These are phyloP conservation scores for Paraurostyla sp. DNA, from an alignment of 73 alveolate genomes.

Conservation along the genomic window DNA sequence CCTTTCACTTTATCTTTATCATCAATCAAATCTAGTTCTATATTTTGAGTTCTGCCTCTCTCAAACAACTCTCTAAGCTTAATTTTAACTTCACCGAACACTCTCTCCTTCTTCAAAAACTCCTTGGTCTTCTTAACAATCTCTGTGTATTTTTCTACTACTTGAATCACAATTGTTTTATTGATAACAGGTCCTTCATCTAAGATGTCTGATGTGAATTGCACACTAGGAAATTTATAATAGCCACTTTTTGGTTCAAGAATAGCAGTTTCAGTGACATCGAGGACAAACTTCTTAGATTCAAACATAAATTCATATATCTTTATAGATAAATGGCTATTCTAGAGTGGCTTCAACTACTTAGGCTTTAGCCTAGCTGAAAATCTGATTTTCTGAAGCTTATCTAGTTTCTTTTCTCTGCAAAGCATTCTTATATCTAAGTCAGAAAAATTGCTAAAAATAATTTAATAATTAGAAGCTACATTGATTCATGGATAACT, in stretches of 20 bases:
- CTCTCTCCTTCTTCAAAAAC: conserved; percentile 5
- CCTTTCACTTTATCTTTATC: conserved; percentile 39
- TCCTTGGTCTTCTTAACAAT: conserved; percentile 16
- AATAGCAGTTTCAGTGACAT: not conserved
- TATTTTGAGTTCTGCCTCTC: not conserved
- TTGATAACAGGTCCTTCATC: conserved; percentile 61
- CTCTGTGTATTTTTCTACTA: conserved; percentile 30
- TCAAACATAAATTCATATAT: conserved; percentile 2
- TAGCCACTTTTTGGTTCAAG: not conserved
- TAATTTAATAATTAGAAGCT: not conserved
- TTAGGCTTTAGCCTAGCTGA: not conserved
- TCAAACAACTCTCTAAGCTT: conserved; percentile 50
- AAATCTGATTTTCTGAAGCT: conserved; percentile 48
- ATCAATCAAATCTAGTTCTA: not conserved
- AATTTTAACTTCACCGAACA: conserved; percentile 13
- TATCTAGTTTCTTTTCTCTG: conserved; percentile 22
- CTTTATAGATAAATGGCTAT: conserved; percentile 1
- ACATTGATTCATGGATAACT: conserved; percentile 26
- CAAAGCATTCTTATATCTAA: not conserved
- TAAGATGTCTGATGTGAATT: conserved; percentile 64
- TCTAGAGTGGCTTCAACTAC: not conserved
- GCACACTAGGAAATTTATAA: conserved; percentile 46
- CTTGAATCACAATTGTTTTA: conserved; percentile 50
- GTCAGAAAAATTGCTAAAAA: conserved; percentile 7
- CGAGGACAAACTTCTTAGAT: not conserved